Evolutionary conservation across 441 rosid species (phyloP).

Genomic region (Eugenia klotzschiana): DNA sequence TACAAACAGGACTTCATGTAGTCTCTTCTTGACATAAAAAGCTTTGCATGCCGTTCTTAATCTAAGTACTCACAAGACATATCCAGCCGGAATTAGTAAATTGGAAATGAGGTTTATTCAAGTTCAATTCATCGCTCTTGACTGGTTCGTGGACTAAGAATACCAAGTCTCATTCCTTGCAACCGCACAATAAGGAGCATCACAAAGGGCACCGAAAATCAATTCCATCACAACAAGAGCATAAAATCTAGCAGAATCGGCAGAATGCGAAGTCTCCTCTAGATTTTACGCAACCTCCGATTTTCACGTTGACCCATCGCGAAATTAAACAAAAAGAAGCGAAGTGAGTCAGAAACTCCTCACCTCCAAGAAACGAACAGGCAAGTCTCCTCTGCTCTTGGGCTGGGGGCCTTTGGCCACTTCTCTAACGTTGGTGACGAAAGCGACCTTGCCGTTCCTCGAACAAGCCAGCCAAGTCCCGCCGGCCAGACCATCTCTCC

Average conservation of each 20-base stretch:
- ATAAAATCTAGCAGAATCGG: background rate
- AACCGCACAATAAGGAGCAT: background rate
- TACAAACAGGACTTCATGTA: background rate
- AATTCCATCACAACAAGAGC: background rate
- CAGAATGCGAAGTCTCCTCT: background rate
- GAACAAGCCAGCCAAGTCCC: conserved; percentile 81
- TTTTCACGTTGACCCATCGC: background rate
- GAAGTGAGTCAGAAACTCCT: background rate
- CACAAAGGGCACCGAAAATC: background rate
- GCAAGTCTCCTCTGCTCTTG: conserved; percentile 57
- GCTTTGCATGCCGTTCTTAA: background rate
- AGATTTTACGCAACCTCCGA: no score
- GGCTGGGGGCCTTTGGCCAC: conserved; percentile 14
- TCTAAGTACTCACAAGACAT: background rate
- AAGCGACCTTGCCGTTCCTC: conserved; percentile 48
- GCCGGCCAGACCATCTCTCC: conserved; percentile 60
- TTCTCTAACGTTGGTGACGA: conserved; percentile 62
- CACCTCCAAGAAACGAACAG: conserved; percentile 59
- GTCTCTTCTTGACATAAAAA: background rate
- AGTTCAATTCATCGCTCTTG: background rate
- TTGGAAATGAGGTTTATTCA: background rate
- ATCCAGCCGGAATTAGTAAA: background rate
- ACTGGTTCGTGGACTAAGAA: background rate
- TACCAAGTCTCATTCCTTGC: background rate
- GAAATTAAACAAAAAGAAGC: background rate